Conservation (phyloP, 345 rosid genomes). For the Pugionium cornutum region DNA sequence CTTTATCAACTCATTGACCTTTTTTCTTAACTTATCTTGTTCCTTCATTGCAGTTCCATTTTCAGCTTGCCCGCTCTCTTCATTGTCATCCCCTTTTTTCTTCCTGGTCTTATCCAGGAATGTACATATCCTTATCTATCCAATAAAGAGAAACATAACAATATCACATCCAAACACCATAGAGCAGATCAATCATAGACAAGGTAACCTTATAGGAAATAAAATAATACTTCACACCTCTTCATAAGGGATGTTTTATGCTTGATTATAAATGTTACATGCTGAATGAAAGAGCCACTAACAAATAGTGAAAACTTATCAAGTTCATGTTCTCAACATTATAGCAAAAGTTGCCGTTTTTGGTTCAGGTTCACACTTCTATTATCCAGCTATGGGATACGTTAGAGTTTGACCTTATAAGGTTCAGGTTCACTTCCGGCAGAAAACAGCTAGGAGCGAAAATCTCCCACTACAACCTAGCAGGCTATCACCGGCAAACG, state of each 20-base stretch:
- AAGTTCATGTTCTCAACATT: slow-evolving; percentile 6
- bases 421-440: background rate
- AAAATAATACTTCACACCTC: slow-evolving; percentile 17
- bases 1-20: slow-evolving; percentile 72
- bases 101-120: slow-evolving; percentile 80
- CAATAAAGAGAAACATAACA: slow-evolving; percentile 10
- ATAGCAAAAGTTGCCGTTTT: background rate
- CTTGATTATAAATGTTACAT: slow-evolving; percentile 17
- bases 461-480: slow-evolving; percentile 1
- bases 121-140: slow-evolving; percentile 68
- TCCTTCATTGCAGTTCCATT: slow-evolving; percentile 46
- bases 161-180: slow-evolving; percentile 17
- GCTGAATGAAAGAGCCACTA: slow-evolving; percentile 1
- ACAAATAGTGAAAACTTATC: slow-evolving; percentile 3
- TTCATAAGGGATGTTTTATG: background rate
- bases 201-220: slow-evolving; percentile 14
- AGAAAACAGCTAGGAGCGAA: slow-evolving; percentile 17
- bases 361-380: slow-evolving; percentile 21
- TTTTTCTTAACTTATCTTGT: slow-evolving; percentile 70
- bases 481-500: background rate
- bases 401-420: background rate
- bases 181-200: slow-evolving; percentile 17
- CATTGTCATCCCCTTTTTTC: slow-evolving; percentile 46
- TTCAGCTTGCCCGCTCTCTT: slow-evolving; percentile 48
- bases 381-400: slow-evolving; percentile 8